A percentile compares a stretch with the other conserved stretches of the same genome.
These are phyloP conservation scores for Pythium sp. DNA, from an alignment of 352 stramenopile species.

Conservation along the genomic window DNA sequence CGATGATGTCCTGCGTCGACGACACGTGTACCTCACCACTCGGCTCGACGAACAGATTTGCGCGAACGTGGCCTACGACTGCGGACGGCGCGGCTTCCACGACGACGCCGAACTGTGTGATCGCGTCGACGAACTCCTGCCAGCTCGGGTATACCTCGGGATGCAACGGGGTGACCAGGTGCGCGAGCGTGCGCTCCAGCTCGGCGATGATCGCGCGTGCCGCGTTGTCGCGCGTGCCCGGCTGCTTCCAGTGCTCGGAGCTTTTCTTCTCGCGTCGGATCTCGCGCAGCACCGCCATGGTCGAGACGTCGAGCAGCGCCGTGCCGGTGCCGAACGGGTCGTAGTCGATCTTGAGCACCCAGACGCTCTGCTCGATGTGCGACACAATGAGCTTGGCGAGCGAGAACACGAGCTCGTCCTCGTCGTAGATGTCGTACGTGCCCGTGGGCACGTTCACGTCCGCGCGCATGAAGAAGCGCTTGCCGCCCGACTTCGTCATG, in stretches of 20 bases:
- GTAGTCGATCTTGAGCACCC: slow-evolving; percentile 83
- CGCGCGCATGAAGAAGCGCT: slow-evolving; percentile 76
- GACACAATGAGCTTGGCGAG: slow-evolving; percentile 85
- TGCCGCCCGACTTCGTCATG: slow-evolving; percentile 74
- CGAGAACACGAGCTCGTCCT: slow-evolving; percentile 79
- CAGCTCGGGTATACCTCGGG: slow-evolving; percentile 65
- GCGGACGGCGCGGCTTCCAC: slow-evolving; percentile 65
- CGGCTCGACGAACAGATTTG: slow-evolving; percentile 81
- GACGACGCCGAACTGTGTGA: slow-evolving; percentile 70
- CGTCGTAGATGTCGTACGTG: slow-evolving; percentile 88
- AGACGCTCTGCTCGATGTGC: slow-evolving; percentile 75
- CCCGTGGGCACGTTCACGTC: slow-evolving; percentile 86
- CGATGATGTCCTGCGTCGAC: slow-evolving; percentile 66
- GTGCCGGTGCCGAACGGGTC: slow-evolving; percentile 65
- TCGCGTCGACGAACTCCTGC: slow-evolving; percentile 48
- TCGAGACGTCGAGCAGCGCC: slow-evolving; percentile 63
- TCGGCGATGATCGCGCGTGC: slow-evolving; percentile 53
- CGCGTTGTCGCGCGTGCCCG: slow-evolving; percentile 55
- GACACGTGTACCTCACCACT: slow-evolving; percentile 60
- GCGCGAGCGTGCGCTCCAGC: slow-evolving; percentile 43
- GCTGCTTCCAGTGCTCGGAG: slow-evolving; percentile 70
- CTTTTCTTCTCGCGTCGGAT: slow-evolving; percentile 62
- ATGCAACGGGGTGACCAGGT: slow-evolving; percentile 23
- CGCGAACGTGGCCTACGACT: slow-evolving; percentile 47
- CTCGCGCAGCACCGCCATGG: slow-evolving; percentile 50